Conservation (phyloP, 176 grass and related monocot genomes). For the Aechmea fasciata region DNA sequence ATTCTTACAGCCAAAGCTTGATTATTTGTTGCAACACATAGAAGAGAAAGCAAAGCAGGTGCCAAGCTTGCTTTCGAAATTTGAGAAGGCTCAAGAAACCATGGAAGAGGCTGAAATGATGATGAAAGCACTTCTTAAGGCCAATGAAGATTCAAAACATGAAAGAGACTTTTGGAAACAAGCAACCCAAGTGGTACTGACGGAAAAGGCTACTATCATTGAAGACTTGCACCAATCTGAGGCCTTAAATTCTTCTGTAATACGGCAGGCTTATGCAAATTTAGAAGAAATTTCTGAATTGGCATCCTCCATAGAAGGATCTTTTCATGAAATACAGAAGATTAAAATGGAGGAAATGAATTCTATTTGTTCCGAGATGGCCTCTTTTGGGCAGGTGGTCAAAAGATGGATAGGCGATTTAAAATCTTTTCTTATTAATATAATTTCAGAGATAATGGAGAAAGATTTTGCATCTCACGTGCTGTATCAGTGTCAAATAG, state of each 20-base stretch:
- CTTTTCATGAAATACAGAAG: constrained; percentile 49
- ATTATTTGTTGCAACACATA: constrained; percentile 22
- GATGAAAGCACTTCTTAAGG: constrained; percentile 46
- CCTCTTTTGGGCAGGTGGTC: constrained; percentile 49
- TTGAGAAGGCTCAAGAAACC: constrained; percentile 68
- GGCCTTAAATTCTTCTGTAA: constrained; percentile 33
- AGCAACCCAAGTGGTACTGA: constrained; percentile 23
- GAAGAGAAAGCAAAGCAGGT: constrained; percentile 51
- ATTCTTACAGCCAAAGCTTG: constrained; percentile 30
- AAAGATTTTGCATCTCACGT: constrained; percentile 3
- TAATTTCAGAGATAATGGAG: constrained; percentile 29
- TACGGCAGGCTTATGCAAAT: constrained; percentile 33
- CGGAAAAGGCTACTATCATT: constrained; percentile 31
- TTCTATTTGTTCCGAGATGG: constrained; percentile 40
- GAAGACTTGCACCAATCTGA: constrained; percentile 40
- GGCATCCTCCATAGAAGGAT: constrained; percentile 33
- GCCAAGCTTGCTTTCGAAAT: constrained; percentile 48
- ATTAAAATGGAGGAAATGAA: constrained; percentile 33
- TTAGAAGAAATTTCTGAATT: constrained; percentile 35
- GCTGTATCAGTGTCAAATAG: not conserved
- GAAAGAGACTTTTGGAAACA: constrained; percentile 47
- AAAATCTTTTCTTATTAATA: constrained; percentile 35
- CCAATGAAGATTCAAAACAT: constrained; percentile 50
- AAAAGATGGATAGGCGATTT: constrained; percentile 45
- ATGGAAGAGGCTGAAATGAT: constrained; percentile 81